phyloP scores from a whole-genome alignment of 225 moss, liverwort and hornwort species.

The Bryum argenteum region DNA sequence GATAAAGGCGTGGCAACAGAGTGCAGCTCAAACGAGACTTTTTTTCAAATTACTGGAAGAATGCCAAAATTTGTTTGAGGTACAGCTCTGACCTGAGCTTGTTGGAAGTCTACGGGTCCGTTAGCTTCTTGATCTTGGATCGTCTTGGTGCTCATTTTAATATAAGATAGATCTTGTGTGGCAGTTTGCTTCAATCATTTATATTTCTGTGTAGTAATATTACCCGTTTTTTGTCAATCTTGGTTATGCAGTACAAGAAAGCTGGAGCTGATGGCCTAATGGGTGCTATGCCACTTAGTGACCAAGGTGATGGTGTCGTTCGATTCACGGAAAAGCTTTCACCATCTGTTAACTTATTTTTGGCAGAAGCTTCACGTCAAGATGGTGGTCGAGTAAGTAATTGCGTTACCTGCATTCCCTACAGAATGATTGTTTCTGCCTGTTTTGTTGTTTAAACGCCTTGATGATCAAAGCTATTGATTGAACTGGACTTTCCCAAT shows the following conservation, averaged over 20 bases:
- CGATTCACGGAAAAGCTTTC: conserved; percentile 90
- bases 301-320: conserved; percentile 76
- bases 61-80: conserved; percentile 93
- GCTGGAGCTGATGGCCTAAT: conserved; percentile 85
- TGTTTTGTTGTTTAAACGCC: background rate
- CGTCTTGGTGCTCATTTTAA: background rate
- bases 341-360: conserved; percentile 83
- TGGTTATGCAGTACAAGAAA: conserved; percentile 74
- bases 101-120: conserved; percentile 12
- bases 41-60: conserved; percentile 98
- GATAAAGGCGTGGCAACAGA: conserved; percentile 94
- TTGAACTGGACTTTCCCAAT: conserved; percentile 7
- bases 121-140: conserved; percentile 10
- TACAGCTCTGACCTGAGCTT: conserved; percentile 25
- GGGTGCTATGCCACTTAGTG: conserved; percentile 64
- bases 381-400: conserved; percentile 76
- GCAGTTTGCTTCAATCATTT: background rate
- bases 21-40: conserved; percentile 84
- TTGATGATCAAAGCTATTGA: conserved; percentile 5
- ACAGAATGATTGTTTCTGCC: background rate
- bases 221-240: conserved; percentile 3
- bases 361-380: conserved; percentile 81
- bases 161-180: background rate
- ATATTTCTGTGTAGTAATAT: background rate
- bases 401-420: conserved; percentile 1